Percentiles rank a stretch among this genome's conserved stretches.
These are phyloP conservation scores for Panaeolus cyanescens DNA, from an alignment of 768 basidiomycete genomes.

Conservation along the genomic window DNA sequence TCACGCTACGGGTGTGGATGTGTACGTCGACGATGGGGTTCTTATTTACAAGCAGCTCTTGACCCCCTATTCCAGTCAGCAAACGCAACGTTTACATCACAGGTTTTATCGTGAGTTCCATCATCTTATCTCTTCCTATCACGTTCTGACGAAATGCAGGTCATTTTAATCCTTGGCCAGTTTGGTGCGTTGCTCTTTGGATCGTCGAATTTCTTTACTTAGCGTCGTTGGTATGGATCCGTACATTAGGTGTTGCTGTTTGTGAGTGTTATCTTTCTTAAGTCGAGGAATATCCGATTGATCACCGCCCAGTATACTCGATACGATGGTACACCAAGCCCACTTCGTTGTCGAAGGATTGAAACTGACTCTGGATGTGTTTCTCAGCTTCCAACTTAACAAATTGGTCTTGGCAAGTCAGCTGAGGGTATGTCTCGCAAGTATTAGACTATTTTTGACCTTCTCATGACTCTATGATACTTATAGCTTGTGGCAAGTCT, in stretches of 20 bases:
- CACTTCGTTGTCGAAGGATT: background rate
- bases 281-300: background rate
- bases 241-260: background rate
- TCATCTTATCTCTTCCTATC: background rate
- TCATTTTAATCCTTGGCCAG: conserved; percentile 41
- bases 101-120: conserved; percentile 40
- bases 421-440: conserved; percentile 39
- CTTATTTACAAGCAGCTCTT: background rate
- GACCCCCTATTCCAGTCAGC: conserved; percentile 44
- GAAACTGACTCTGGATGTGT: background rate
- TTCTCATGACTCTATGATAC: background rate
- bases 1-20: conserved; percentile 63
- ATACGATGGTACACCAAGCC: conserved; percentile 36
- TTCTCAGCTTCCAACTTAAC: conserved; percentile 34
- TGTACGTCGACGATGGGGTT: conserved; percentile 36
- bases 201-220: background rate
- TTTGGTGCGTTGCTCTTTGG: conserved; percentile 20
- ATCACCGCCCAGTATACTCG: conserved; percentile 38
- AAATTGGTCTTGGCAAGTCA: conserved; percentile 31
- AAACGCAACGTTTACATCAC: conserved; percentile 50
- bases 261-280: background rate
- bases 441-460: background rate
- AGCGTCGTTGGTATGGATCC: background rate
- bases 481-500: conserved; percentile 46
- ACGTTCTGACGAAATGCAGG: conserved; percentile 25